Evolutionary conservation across 192 early-diverging fungal genomes (phyloP).

Genomic region (Backusella liffmaniae): DNA sequence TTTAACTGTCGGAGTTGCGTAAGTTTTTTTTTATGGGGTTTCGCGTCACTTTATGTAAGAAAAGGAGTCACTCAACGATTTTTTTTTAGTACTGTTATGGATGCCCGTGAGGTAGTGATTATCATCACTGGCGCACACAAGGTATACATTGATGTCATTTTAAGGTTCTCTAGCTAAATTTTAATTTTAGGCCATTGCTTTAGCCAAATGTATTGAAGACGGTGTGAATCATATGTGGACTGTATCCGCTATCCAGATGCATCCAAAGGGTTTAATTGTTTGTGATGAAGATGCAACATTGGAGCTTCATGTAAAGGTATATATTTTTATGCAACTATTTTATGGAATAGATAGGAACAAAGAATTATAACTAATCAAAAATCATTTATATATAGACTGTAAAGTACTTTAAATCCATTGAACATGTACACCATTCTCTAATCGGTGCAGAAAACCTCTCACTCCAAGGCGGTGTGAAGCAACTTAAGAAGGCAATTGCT

Average conservation of each 20-base stretch:
- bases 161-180: not conserved
- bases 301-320: conserved; percentile 76
- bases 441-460: conserved; percentile 70
- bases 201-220: conserved; percentile 82
- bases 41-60: not conserved
- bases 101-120: conserved; percentile 77
- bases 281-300: conserved; percentile 86
- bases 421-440: conserved; percentile 73
- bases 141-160: conserved; percentile 7
- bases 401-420: conserved; percentile 84
- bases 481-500: conserved; percentile 9
- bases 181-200: conserved; percentile 40
- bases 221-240: conserved; percentile 88
- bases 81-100: conserved; percentile 72
- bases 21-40: conserved; percentile 23
- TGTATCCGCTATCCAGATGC: conserved; percentile 82
- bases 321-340: not conserved
- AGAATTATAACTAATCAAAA: not conserved
- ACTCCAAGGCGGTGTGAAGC: conserved; percentile 54
- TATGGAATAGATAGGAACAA: not conserved
- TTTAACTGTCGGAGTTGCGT: conserved; percentile 80
- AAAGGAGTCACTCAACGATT: not conserved
- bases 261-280: conserved; percentile 76
- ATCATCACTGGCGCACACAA: conserved; percentile 86
- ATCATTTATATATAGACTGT: conserved; percentile 52